Conservation (phyloP, 2,329 filamentous ascomycete species). For the Apiospora phragmitis region DNA sequence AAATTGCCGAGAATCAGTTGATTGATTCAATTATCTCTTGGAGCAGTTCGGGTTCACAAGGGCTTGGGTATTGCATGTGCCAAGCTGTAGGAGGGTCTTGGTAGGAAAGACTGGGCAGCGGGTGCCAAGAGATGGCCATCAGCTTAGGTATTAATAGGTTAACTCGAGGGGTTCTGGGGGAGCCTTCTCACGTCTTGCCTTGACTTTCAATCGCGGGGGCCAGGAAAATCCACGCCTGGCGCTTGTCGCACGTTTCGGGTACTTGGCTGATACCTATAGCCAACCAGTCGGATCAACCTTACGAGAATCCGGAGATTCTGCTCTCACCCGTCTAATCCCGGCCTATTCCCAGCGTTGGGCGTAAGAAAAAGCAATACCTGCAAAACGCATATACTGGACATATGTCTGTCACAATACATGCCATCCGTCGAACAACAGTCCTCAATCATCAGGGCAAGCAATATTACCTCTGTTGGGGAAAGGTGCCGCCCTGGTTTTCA, state of each 20-base stretch:
- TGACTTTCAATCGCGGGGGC: neutral
- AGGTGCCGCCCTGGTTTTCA: neutral
- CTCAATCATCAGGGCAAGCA: neutral
- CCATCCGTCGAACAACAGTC: neutral
- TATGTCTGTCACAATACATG: neutral
- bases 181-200: neutral
- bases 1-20: constrained; percentile 8
- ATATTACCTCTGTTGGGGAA: neutral
- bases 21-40: constrained; percentile 3
- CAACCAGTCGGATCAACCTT: neutral
- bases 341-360: neutral
- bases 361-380: neutral
- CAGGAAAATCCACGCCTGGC: neutral
- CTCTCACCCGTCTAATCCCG: neutral
- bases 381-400: too few species aligned
- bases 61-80: constrained; percentile 12
- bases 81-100: constrained; percentile 11
- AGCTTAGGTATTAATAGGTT: constrained; percentile 5
- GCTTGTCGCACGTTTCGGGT: constrained; percentile 3
- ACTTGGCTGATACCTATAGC: constrained; percentile 3
- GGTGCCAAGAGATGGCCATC: constrained; percentile 13
- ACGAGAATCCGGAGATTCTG: neutral
- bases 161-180: constrained; percentile 9
- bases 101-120: constrained; percentile 8
- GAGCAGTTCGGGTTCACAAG: constrained; percentile 8